Conservation (phyloP, 306 rosid species). For the Prunus davidiana region DNA sequence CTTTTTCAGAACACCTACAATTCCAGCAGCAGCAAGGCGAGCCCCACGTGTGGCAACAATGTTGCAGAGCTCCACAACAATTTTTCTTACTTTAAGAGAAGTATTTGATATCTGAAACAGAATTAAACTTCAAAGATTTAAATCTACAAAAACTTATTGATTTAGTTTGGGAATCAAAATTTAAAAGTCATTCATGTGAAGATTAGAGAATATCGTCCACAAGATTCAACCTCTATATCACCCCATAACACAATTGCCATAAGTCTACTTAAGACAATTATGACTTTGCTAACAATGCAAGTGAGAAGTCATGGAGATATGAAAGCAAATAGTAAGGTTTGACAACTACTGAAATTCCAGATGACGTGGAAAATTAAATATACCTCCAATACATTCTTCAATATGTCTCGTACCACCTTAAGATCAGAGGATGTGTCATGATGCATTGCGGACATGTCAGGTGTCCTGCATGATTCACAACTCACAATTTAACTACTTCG, state of each 20-base stretch:
- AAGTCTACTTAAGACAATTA: not conserved
- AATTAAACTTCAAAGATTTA: not conserved
- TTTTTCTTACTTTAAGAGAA: conserved; percentile 53
- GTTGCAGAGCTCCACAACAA: conserved; percentile 67
- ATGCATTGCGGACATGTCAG: conserved; percentile 89
- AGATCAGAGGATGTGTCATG: conserved; percentile 79
- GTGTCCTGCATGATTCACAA: conserved; percentile 60
- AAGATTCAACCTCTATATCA: not conserved
- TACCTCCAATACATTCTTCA: conserved; percentile 83
- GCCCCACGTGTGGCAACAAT: conserved; percentile 83
- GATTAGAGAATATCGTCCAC: not conserved
- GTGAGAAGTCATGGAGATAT: not conserved
- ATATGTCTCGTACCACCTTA: conserved; percentile 61
- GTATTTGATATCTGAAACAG: conserved; percentile 59
- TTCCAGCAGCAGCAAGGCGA: conserved; percentile 85
- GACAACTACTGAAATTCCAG: not conserved
- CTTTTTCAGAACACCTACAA: conserved; percentile 73
- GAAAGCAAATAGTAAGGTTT: not conserved
- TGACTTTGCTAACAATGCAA: not conserved
- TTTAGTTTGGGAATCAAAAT: conserved; percentile 12
- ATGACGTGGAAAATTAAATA: not conserved
- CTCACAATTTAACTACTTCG: not conserved
- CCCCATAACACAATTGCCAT: no score
- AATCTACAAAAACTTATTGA: not conserved
- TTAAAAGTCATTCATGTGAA: not conserved